Base-by-base conservation (phyloP, 2,329 filamentous ascomycete species). In the Orbilia blumenaviensis region DNA sequence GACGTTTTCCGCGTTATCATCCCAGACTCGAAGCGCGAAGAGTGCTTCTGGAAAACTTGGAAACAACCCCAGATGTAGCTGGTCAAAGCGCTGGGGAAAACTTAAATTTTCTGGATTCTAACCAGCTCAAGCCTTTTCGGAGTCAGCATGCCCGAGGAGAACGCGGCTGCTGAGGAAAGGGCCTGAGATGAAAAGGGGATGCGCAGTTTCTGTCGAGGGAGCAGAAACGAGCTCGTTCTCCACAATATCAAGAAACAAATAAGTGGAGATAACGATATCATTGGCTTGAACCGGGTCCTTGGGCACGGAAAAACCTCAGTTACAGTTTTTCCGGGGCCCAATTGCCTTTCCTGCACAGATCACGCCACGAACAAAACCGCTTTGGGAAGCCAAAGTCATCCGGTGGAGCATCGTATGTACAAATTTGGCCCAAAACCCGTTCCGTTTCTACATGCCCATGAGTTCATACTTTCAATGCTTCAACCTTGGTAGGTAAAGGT, bases 291-390 rank as follows among this genome's bases (percentile, higher is more conserved):
- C 48, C 38, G 42, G 61, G 36, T 67, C 4, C 25, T 50, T 8
- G 46, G 25, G 44, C 25, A 46, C 69, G 69, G 69, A 74, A 74
- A 74, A 74, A 74, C 69, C 34, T 46, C 34, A 58, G 44, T 46
- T 32, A 48, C 27, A 61, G 69, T 66, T 74, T 74, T 66, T 74
- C 69, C 69, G 69, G 69, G 62, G 42, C 52, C 58, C 60, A 29
- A 25, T 54, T 52, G 10, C 36, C 7, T 44, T 54, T 34, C 48
- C 50, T 64, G 52, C 41, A 32, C 29, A 9, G 41, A 44, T 66
- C 62, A 74, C 50, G 58, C 67, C 67, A 72, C 48, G 46, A 52
- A 52, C 48, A 29, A 41, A 32, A 23, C 62, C 36, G 16, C 44
- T 44, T 46, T 36, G 14, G 23, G 52, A 21, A 27, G 16, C n/a